phyloP scores from a whole-genome alignment of 2,329 filamentous ascomycete genomes.

The Hortaea werneckii region DNA sequence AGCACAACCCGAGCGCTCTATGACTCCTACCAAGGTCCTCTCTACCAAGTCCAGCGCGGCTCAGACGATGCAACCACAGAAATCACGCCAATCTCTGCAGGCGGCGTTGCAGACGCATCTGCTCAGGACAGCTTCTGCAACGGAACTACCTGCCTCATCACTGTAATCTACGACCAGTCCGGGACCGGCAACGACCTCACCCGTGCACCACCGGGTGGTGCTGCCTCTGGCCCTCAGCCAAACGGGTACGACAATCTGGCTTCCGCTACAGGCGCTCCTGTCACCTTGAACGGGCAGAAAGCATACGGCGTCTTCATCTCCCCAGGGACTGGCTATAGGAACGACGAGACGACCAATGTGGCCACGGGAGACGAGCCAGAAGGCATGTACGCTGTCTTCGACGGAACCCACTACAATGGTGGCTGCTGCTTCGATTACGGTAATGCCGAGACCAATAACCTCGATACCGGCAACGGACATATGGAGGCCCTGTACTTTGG shows the following conservation, averaged over 20 bases:
- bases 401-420: slow-evolving; percentile 50
- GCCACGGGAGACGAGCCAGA: slow-evolving; percentile 46
- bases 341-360: slow-evolving; percentile 41
- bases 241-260: slow-evolving; percentile 51
- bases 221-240: slow-evolving; percentile 44
- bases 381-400: slow-evolving; percentile 51
- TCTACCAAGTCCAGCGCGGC: slow-evolving; percentile 51
- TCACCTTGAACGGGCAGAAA: slow-evolving; percentile 47
- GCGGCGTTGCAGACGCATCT: slow-evolving; percentile 51
- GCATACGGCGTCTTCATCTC: slow-evolving; percentile 56
- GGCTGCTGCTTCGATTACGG: slow-evolving; percentile 34
- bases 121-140: slow-evolving; percentile 51
- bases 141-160: slow-evolving; percentile 51
- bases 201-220: slow-evolving; percentile 44
- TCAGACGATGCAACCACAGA: slow-evolving; percentile 40
- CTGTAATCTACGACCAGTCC: slow-evolving; percentile 54
- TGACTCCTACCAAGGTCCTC: slow-evolving; percentile 39
- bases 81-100: slow-evolving; percentile 44
- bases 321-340: slow-evolving; percentile 55
- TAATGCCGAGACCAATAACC: slow-evolving; percentile 30
- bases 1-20: slow-evolving; percentile 54
- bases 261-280: slow-evolving; percentile 48
- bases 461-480: slow-evolving; percentile 48
- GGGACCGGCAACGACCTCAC: slow-evolving; percentile 51
- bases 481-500: slow-evolving; percentile 63